Percentiles rank a stretch among this genome's conserved stretches.
Evolutionary conservation across 225 moss, liverwort and hornwort species (phyloP).

Genomic region (Marchantia paleacea): DNA sequence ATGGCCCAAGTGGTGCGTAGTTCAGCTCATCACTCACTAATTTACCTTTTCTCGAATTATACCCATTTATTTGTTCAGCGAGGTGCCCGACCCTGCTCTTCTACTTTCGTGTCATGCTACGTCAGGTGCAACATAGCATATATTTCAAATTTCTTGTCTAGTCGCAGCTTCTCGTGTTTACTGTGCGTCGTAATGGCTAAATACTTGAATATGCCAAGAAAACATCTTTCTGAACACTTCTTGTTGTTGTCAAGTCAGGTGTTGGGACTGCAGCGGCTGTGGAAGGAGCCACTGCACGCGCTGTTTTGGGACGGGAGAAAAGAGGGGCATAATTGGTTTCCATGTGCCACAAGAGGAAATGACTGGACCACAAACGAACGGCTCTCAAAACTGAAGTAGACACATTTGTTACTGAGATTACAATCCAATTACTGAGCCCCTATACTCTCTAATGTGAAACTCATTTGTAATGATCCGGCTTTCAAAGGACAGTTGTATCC

Average conservation of each 20-base stretch:
- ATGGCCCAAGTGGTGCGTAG: constrained; percentile 91
- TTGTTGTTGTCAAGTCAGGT: constrained; percentile 7
- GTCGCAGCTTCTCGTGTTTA: background rate
- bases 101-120: background rate
- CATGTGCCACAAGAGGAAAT: constrained; percentile 70
- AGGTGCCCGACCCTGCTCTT: background rate
- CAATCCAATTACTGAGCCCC: too few species aligned
- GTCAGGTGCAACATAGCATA: background rate
- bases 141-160: background rate
- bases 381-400: constrained; percentile 50
- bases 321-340: constrained; percentile 81
- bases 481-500: too few species aligned
- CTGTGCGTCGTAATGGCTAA: background rate
- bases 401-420: too few species aligned
- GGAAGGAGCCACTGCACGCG: constrained; percentile 84
- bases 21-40: background rate
- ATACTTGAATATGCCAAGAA: background rate
- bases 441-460: too few species aligned
- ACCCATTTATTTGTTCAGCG: background rate
- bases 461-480: too few species aligned
- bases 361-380: constrained; percentile 41
- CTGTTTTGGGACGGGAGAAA: constrained; percentile 93
- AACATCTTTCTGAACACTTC: background rate
- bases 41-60: background rate
- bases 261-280: constrained; percentile 94